Percentiles rank a stretch among this genome's conserved stretches.
phyloP scores from a whole-genome alignment of 1,284 basidiomycete genomes.

The Melampsora americana region DNA sequence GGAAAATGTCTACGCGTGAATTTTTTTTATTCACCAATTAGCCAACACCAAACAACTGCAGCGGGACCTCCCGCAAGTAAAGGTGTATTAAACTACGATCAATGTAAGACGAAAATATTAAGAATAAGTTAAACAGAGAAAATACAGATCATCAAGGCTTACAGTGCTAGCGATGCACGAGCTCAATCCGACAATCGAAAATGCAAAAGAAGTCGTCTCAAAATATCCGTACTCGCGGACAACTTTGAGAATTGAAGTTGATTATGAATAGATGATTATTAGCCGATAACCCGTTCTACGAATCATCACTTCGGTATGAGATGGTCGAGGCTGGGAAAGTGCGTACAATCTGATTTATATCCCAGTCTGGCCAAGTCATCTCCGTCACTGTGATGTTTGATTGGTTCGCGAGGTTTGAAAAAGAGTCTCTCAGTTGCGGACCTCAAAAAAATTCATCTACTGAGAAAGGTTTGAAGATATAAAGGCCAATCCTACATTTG shows the following conservation, averaged over 20 bases:
- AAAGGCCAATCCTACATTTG: too few species aligned
- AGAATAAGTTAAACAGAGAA: background rate
- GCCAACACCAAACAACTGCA: constrained; percentile 57
- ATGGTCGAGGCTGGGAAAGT: background rate
- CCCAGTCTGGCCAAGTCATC: constrained; percentile 17
- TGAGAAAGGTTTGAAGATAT: too few species aligned
- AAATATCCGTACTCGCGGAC: constrained; percentile 30
- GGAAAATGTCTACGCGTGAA: background rate
- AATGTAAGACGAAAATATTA: too few species aligned
- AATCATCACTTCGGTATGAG: too few species aligned
- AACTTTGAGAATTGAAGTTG: background rate
- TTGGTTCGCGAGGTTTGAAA: too few species aligned
- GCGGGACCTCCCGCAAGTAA: constrained; percentile 70
- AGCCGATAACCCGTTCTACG: background rate
- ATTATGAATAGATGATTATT: constrained; percentile 3
- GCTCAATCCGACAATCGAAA: constrained; percentile 27
- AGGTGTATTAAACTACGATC: constrained; percentile 66
- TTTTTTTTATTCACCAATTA: constrained; percentile 25
- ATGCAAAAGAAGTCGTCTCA: constrained; percentile 27
- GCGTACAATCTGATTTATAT: constrained; percentile 41
- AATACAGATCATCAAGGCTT: background rate
- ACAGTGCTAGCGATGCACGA: constrained; percentile 32
- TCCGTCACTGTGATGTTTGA: too few species aligned
- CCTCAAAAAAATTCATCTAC: too few species aligned
- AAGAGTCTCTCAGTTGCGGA: too few species aligned